Evolutionary conservation across 2,329 filamentous ascomycete genomes (phyloP), one percentile per base, ranked within the genome.

Genomic region (Pochonia chlamydosporia): DNA sequence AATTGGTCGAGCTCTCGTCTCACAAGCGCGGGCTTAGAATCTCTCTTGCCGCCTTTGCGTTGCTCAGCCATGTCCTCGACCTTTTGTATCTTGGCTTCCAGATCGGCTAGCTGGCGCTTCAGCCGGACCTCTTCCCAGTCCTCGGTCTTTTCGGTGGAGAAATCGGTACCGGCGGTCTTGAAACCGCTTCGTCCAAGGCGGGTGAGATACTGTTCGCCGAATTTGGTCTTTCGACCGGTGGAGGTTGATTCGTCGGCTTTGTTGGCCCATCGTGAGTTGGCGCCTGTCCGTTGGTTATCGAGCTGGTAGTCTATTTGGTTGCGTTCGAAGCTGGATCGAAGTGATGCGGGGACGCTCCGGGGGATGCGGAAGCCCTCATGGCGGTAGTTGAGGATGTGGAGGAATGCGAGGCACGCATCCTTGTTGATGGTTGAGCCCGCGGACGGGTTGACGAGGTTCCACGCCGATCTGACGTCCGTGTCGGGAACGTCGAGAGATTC

Each of bases 71-170:
- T 81, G 48, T 82, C 78, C 68, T 95, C 90, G 2, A 96, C 85
- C 49, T 86, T 84, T 30, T 84, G 82, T 52, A 96, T 85, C 73
- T 95, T 95, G 48, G 85, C 79, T 59, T 99, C 91, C 24, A 99
- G 73, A 58, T 97, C 92, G 21, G 82, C 78, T 26, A 99, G 79
- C 68, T 97, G 90, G 63, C 93, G 91, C 76, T 95, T 92, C 54
- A 99, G 76, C 46, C 91, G 81, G 39, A 97, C 93, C 68, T 97
- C 93, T 68, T 99, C 93, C 90, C 93, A 97, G 64, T 99, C 93
- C 59, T 95, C 92, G 51, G 87, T 87, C 63, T 90, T 88, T 53
- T 88, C 86, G 31, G 79, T 77, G 49, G 83, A 86, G 64, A 97
- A 97, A 70, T 99, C 91, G 2, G 93, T 99, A 23, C 93, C 93